Percentiles rank a stretch among this genome's conserved stretches.
Evolutionary conservation across 192 early-diverging fungal species (phyloP).

Genomic region (Entophlyctis luteolus): DNA sequence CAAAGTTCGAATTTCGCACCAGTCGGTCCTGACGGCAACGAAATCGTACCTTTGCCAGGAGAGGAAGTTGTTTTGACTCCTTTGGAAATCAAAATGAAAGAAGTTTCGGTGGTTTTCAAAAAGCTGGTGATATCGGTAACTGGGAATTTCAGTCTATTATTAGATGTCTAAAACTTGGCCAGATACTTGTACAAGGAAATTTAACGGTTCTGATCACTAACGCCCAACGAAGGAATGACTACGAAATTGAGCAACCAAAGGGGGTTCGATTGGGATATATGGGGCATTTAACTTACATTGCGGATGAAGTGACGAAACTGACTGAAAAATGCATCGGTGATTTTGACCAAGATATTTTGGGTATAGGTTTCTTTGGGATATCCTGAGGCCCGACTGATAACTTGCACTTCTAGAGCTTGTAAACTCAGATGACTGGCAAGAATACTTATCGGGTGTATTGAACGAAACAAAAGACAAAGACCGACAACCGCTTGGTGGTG

Average conservation of each 20-base stretch:
- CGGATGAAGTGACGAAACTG: constrained; percentile 90
- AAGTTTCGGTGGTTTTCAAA: constrained; percentile 42
- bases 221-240: constrained; percentile 81
- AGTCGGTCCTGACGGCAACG: constrained; percentile 18
- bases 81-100: constrained; percentile 45
- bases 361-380: constrained; percentile 25
- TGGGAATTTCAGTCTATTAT: too few species aligned
- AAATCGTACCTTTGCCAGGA: constrained; percentile 10
- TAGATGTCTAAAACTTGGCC: neutral
- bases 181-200: constrained; percentile 80
- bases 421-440: constrained; percentile 49
- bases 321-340: constrained; percentile 67
- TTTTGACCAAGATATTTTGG: constrained; percentile 42
- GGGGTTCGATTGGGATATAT: constrained; percentile 93
- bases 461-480: constrained; percentile 55
- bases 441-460: constrained; percentile 44
- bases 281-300: constrained; percentile 96
- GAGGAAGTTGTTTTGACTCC: constrained; percentile 18
- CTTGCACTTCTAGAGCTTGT: constrained; percentile 46
- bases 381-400: too few species aligned
- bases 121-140: constrained; percentile 52
- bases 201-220: constrained; percentile 79
- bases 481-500: constrained; percentile 52
- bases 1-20: constrained; percentile 26
- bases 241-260: constrained; percentile 72